Evolutionary conservation across 2,329 filamentous ascomycete species (phyloP).

Genomic region (Diaporthe caulivora): DNA sequence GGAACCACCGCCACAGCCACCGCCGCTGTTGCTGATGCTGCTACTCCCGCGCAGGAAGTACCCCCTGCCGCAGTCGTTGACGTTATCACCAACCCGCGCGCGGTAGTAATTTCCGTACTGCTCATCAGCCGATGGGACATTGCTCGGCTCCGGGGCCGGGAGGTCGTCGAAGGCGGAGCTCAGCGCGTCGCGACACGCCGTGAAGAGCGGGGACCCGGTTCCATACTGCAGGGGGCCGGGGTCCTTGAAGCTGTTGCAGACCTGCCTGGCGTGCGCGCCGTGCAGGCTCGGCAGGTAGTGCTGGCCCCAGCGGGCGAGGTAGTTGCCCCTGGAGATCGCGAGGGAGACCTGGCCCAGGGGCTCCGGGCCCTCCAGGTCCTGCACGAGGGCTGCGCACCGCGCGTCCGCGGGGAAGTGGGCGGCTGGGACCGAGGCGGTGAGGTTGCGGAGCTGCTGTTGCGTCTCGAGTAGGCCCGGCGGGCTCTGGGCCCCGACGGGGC

Average conservation of each 20-base stretch:
- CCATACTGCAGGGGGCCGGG: constrained; percentile 68
- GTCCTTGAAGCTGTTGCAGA: constrained; percentile 74
- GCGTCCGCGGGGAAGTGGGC: constrained; percentile 49
- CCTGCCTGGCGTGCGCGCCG: constrained; percentile 67
- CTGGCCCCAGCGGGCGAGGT: constrained; percentile 65
- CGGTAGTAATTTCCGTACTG: background rate
- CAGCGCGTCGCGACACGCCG: constrained; percentile 60
- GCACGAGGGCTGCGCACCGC: constrained; percentile 59
- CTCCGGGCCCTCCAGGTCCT: constrained; percentile 59
- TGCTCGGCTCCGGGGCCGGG: constrained; percentile 57
- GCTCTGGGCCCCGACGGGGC: background rate
- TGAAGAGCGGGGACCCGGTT: constrained; percentile 63
- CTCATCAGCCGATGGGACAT: constrained; percentile 15
- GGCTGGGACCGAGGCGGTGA: constrained; percentile 54
- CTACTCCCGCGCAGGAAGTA: background rate
- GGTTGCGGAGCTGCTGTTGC: constrained; percentile 44
- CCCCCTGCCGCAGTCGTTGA: background rate
- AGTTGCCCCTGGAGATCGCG: constrained; percentile 54
- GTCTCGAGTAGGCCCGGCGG: constrained; percentile 32
- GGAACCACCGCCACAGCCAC: no score
- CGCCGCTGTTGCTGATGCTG: background rate
- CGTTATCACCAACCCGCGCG: background rate
- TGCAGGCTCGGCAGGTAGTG: constrained; percentile 71
- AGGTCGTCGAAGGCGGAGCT: constrained; percentile 62
- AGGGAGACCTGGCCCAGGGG: constrained; percentile 64